Conservation (phyloP, 257 asterid genomes). For the Nicotiana tomentosiformis region DNA sequence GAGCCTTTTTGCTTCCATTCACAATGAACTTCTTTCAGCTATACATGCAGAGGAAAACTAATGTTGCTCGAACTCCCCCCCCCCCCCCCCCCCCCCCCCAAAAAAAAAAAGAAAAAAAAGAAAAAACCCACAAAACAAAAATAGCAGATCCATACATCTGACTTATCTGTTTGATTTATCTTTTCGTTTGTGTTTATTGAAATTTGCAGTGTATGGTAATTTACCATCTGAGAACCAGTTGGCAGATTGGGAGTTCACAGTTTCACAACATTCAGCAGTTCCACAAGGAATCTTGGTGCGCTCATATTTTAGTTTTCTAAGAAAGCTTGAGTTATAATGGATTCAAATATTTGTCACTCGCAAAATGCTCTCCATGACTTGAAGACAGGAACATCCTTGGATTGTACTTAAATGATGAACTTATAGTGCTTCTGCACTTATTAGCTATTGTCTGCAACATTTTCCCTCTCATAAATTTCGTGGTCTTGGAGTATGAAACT, state of each 20-base stretch:
- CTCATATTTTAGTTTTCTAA: not conserved
- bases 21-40: not conserved
- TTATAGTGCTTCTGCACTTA: not conserved
- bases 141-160: not conserved
- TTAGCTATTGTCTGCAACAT: not conserved
- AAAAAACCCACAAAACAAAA: not conserved
- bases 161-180: not conserved
- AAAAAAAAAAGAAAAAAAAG: not conserved
- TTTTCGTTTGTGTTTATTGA: not conserved
- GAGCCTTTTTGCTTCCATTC: not conserved
- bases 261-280: conserved; percentile 76
- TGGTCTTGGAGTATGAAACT: not conserved
- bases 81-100: not conserved
- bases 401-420: not conserved
- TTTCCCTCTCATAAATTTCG: not conserved
- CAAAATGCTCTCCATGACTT: not conserved
- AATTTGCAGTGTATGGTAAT: conserved; percentile 78
- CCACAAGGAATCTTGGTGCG: conserved; percentile 47
- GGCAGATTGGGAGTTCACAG: conserved; percentile 93
- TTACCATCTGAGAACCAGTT: conserved; percentile 81
- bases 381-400: not conserved
- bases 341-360: not conserved
- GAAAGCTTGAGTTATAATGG: not conserved
- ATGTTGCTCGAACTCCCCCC: too few relatives aligned
- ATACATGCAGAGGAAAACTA: not conserved